These are phyloP conservation scores for Suhomyces maxii DNA, from an alignment of 1,139 yeast genomes.

Conservation along the genomic window DNA sequence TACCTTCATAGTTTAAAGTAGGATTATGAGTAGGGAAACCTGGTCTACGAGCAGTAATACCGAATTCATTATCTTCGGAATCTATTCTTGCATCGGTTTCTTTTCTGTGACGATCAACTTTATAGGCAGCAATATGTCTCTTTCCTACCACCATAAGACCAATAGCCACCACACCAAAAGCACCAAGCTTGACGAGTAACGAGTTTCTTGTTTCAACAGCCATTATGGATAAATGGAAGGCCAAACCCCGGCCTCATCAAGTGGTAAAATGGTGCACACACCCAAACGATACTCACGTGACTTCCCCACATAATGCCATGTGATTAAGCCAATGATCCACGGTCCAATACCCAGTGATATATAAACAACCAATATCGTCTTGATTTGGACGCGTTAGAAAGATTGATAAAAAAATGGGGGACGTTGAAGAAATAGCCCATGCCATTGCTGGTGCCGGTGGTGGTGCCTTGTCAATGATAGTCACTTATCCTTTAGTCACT, in stretches of 20 bases:
- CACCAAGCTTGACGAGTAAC: slow-evolving; percentile 35
- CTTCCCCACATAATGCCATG: slow-evolving; percentile 11
- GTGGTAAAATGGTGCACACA: not conserved
- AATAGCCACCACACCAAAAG: slow-evolving; percentile 34
- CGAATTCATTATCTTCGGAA: slow-evolving; percentile 34
- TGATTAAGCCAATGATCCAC: slow-evolving; percentile 5
- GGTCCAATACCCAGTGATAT: not conserved
- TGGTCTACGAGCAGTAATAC: slow-evolving; percentile 29
- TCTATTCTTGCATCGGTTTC: slow-evolving; percentile 44
- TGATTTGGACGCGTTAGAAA: not conserved
- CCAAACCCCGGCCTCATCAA: slow-evolving; percentile 1
- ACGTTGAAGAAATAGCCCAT: slow-evolving; percentile 64
- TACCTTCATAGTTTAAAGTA: slow-evolving; percentile 25
- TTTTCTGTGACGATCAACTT: slow-evolving; percentile 36
- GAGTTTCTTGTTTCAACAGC: slow-evolving; percentile 39
- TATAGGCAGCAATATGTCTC: slow-evolving; percentile 35
- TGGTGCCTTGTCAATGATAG: slow-evolving; percentile 82
- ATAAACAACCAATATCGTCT: not conserved
- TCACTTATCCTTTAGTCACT: slow-evolving; percentile 84
- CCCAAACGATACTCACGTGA: not conserved
- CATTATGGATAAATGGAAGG: slow-evolving; percentile 6
- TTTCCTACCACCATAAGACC: slow-evolving; percentile 37
- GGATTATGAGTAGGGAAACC: slow-evolving; percentile 38
- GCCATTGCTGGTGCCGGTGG: slow-evolving; percentile 94
- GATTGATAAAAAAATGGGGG: slow-evolving; percentile 25